phyloP scores from a whole-genome alignment of 805 yeast species.

The Wickerhamomyces tratensis region DNA sequence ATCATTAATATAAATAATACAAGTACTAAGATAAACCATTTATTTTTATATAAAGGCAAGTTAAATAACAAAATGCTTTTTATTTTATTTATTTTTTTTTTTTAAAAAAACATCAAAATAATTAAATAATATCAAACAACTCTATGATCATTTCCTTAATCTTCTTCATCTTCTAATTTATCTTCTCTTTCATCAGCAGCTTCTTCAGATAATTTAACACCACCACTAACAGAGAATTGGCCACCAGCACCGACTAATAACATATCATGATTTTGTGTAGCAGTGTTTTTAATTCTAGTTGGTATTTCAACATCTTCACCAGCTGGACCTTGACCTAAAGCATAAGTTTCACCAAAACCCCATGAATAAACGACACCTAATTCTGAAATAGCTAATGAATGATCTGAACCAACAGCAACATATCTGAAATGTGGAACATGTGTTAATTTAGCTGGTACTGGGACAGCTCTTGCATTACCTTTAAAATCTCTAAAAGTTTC shows the following conservation, averaged over 20 bases:
- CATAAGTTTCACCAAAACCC: slow-evolving; percentile 98
- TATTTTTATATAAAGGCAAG: too few relatives aligned
- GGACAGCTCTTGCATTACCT: slow-evolving; percentile 77
- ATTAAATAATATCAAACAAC: too few relatives aligned
- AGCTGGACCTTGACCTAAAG: slow-evolving; percentile 85
- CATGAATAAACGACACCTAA: slow-evolving; percentile 87
- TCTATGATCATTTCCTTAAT: too few relatives aligned
- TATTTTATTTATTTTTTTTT: too few relatives aligned
- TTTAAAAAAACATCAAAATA: too few relatives aligned
- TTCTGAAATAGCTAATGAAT: slow-evolving; percentile 73
- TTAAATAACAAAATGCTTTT: too few relatives aligned
- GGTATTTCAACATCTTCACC: slow-evolving; percentile 86
- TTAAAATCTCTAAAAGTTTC: slow-evolving; percentile 69
- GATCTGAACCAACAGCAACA: slow-evolving; percentile 86
- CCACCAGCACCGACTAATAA: slow-evolving; percentile 86
- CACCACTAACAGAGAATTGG: slow-evolving; percentile 88
- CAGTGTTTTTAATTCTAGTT: slow-evolving; percentile 86
- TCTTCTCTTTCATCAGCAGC: slow-evolving; percentile 34
- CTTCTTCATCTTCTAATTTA: slow-evolving; percentile 42
- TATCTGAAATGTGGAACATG: slow-evolving; percentile 46
- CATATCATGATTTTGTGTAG: slow-evolving; percentile 74
- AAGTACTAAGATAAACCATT: too few relatives aligned
- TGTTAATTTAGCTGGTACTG: slow-evolving; percentile 65
- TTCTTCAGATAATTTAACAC: slow-evolving; percentile 35
- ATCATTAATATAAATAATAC: too few relatives aligned